These are phyloP conservation scores for Rutidosis leptorrhynchoides DNA, from an alignment of 129 eudicot species.

Conservation along the genomic window DNA sequence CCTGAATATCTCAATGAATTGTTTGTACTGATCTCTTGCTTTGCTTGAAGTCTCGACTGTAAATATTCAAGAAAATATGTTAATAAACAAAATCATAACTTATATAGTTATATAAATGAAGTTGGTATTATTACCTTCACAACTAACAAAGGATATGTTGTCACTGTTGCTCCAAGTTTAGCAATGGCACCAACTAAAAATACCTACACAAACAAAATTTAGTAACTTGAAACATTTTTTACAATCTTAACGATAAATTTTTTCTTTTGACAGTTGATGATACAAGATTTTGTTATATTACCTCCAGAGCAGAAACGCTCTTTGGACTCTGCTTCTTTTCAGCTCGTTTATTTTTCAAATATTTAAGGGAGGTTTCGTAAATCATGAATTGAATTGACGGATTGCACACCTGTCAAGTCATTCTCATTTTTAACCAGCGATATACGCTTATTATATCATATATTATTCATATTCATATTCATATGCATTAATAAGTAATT, in stretches of 20 bases:
- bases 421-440: constrained; percentile 11
- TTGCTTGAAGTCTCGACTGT: constrained; percentile 99
- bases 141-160: constrained; percentile 87
- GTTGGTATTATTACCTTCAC: constrained; percentile 61
- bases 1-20: constrained; percentile 83
- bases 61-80: constrained; percentile 18
- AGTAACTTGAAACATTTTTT: constrained; percentile 14
- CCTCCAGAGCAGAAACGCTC: constrained; percentile 75
- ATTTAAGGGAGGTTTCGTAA: constrained; percentile 67
- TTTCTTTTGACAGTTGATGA: background rate
- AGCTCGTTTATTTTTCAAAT: constrained; percentile 59
- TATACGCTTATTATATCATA: background rate
- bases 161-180: constrained; percentile 91
- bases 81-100: constrained; percentile 9
- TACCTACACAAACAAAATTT: constrained; percentile 40
- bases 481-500: constrained; percentile 4
- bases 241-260: background rate
- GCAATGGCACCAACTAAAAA: constrained; percentile 87
- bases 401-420: constrained; percentile 73
- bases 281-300: constrained; percentile 27
- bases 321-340: constrained; percentile 42
- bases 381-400: constrained; percentile 99
- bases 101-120: background rate
- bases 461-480: background rate
- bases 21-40: constrained; percentile 88